phyloP scores from a whole-genome alignment of 2,329 filamentous ascomycete species.

The Penicillium sp. region DNA sequence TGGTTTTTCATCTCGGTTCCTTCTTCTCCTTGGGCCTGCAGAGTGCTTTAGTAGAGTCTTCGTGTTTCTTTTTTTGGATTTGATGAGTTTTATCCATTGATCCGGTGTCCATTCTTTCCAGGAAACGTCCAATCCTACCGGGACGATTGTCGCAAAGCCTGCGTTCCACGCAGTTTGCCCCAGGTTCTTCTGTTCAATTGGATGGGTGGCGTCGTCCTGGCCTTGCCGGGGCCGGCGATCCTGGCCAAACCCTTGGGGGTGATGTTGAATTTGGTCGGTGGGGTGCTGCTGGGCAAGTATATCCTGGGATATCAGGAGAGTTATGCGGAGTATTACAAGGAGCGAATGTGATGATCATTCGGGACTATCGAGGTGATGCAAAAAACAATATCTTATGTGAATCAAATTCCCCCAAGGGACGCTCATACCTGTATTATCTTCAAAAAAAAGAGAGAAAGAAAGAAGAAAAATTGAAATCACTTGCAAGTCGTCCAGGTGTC shows the following conservation, averaged over 20 bases:
- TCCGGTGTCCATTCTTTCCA: background rate
- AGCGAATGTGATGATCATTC: background rate
- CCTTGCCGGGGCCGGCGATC: constrained; percentile 4
- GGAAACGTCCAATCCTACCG: constrained; percentile 13
- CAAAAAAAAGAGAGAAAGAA: background rate
- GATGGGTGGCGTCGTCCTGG: constrained; percentile 8
- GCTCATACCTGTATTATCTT: background rate
- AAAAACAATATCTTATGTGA: background rate
- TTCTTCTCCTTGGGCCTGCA: too few relatives aligned
- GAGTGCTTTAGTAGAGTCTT: too few relatives aligned
- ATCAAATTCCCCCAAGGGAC: background rate
- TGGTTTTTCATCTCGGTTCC: too few relatives aligned
- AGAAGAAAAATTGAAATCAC: too few relatives aligned
- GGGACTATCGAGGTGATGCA: too few relatives aligned
- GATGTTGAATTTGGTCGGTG: constrained; percentile 6
- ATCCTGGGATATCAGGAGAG: constrained; percentile 8
- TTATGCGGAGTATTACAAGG: constrained; percentile 9
- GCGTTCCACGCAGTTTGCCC: constrained; percentile 3
- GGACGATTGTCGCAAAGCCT: constrained; percentile 10
- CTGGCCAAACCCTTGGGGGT: constrained; percentile 2
- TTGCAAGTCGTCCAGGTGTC: too few relatives aligned
- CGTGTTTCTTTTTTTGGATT: too few relatives aligned
- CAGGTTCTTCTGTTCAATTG: constrained; percentile 9
- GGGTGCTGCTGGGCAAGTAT: constrained; percentile 8
- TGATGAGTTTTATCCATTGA: too few relatives aligned